These are phyloP conservation scores for Casuarina equisetifolia DNA, from an alignment of 306 rosid species.

Conservation along the genomic window DNA sequence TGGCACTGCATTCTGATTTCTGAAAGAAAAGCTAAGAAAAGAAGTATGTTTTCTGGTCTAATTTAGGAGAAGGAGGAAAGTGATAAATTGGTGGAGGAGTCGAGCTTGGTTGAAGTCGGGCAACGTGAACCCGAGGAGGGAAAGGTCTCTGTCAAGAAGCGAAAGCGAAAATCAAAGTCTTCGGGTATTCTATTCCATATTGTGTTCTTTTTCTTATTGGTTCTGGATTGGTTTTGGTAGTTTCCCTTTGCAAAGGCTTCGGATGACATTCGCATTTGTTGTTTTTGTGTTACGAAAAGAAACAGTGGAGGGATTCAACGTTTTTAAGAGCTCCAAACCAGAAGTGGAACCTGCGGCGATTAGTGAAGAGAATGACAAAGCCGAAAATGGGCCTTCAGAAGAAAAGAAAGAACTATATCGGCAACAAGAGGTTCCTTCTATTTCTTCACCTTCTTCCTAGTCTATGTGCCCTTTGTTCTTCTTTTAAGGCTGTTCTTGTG, in stretches of 20 bases:
- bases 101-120: constrained; percentile 29
- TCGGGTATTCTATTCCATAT: constrained; percentile 41
- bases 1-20: neutral
- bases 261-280: constrained; percentile 13
- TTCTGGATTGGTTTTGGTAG: neutral
- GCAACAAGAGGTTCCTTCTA: constrained; percentile 71
- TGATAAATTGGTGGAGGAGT: constrained; percentile 36
- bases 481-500: neutral
- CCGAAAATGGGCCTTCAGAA: constrained; percentile 31
- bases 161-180: constrained; percentile 62
- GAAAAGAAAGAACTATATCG: constrained; percentile 62
- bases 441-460: neutral
- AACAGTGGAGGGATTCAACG: constrained; percentile 67
- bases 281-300: constrained; percentile 29
- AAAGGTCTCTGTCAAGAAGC: constrained; percentile 51
- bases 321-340: constrained; percentile 64
- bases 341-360: constrained; percentile 5
- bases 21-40: neutral
- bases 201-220: neutral
- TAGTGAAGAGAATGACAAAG: constrained; percentile 34
- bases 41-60: neutral
- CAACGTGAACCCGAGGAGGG: constrained; percentile 31
- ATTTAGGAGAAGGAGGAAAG: constrained; percentile 44
- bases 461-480: neutral
- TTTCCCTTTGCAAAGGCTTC: neutral